Conservation (phyloP, 2,329 filamentous ascomycete species). For the Fusarium caatingaense region DNA sequence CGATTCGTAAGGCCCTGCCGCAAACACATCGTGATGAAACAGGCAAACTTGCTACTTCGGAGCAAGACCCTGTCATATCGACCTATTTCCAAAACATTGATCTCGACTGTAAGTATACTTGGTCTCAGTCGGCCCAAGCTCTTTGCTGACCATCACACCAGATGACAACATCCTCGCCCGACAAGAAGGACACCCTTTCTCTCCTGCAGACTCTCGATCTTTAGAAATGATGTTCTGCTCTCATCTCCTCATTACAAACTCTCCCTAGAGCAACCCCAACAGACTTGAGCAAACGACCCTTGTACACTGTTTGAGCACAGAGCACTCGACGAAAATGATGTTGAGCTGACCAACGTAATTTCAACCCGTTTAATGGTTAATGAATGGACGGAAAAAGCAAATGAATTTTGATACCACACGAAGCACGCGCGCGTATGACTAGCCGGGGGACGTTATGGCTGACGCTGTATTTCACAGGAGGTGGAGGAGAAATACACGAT, state of each 20-base stretch:
- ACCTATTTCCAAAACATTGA: slow-evolving; percentile 68
- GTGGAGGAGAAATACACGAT: slow-evolving; percentile 7
- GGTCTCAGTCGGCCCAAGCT: not conserved
- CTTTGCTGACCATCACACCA: slow-evolving; percentile 17
- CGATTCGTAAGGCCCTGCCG: slow-evolving; percentile 70
- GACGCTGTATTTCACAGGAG: not conserved
- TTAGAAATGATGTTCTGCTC: slow-evolving; percentile 64
- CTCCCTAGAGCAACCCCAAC: slow-evolving; percentile 18
- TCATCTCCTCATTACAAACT: slow-evolving; percentile 57
- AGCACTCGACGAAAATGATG: not conserved
- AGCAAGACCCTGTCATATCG: slow-evolving; percentile 58
- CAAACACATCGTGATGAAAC: slow-evolving; percentile 60
- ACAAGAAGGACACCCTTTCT: slow-evolving; percentile 65
- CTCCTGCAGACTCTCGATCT: slow-evolving; percentile 61
- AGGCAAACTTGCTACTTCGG: slow-evolving; percentile 61
- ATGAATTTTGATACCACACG: slow-evolving; percentile 46
- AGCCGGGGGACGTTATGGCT: slow-evolving; percentile 13
- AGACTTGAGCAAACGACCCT: not conserved
- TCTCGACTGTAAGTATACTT: slow-evolving; percentile 65
- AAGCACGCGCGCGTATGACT: slow-evolving; percentile 41
- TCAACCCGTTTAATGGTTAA: slow-evolving; percentile 46
- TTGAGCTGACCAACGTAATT: slow-evolving; percentile 6
- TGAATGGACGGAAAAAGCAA: slow-evolving; percentile 46
- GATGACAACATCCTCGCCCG: slow-evolving; percentile 55
- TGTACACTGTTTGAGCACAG: not conserved